phyloP scores from a whole-genome alignment of 768 basidiomycete genomes.

The Suillus sp. region DNA sequence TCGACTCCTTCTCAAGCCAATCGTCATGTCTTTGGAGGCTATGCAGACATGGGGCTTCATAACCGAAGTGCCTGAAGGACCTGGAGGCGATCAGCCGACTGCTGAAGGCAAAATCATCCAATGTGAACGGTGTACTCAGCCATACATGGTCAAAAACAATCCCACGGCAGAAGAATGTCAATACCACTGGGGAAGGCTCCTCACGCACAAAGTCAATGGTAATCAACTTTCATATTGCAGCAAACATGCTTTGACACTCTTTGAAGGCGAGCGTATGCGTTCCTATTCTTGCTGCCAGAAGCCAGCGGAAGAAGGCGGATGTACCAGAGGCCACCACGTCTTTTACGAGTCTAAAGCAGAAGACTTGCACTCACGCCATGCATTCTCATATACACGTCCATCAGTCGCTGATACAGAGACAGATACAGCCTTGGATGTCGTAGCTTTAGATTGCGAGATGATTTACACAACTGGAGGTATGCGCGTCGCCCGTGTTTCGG shows the following conservation, averaged over 20 bases:
- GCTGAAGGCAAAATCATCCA: conserved; percentile 60
- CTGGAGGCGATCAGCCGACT: conserved; percentile 65
- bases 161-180: conserved; percentile 66
- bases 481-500: conserved; percentile 87
- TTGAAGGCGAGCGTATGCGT: conserved; percentile 65
- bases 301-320: conserved; percentile 61
- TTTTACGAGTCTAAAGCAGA: conserved; percentile 77
- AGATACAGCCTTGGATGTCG: conserved; percentile 64
- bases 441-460: conserved; percentile 96
- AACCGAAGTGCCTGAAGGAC: conserved; percentile 61
- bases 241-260: conserved; percentile 7
- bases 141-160: conserved; percentile 65
- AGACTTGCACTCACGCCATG: conserved; percentile 71
- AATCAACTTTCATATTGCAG: not conserved
- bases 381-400: conserved; percentile 58
- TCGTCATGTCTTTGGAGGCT: conserved; percentile 59
- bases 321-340: conserved; percentile 82
- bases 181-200: conserved; percentile 82
- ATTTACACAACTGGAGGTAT: conserved; percentile 92
- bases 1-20: conserved; percentile 51
- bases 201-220: conserved; percentile 68
- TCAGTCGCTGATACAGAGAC: conserved; percentile 8
- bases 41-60: conserved; percentile 74
- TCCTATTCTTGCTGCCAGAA: conserved; percentile 81
- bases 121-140: conserved; percentile 79